phyloP scores from a whole-genome alignment of 2,329 filamentous ascomycete species.

The Hansfordia pulvinata region DNA sequence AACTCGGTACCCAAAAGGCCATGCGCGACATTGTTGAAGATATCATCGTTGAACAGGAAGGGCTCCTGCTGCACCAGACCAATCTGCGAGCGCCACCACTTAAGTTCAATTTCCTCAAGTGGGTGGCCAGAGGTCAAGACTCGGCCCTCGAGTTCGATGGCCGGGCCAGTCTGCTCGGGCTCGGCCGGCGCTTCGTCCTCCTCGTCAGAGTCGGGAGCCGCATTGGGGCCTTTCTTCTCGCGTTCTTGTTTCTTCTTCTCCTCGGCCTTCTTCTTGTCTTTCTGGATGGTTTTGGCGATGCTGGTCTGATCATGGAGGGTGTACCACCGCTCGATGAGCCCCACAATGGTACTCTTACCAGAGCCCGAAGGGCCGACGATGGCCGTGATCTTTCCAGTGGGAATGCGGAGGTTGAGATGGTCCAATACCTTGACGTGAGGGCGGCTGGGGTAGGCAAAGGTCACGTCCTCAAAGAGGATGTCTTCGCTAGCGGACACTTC shows the following conservation, averaged over 20 bases:
- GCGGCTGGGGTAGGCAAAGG: conserved; percentile 60
- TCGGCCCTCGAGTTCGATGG: conserved; percentile 33
- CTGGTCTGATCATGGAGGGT: conserved; percentile 38
- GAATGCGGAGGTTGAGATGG: conserved; percentile 41
- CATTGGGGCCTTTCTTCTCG: conserved; percentile 13
- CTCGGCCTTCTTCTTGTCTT: conserved; percentile 28
- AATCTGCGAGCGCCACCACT: conserved; percentile 49
- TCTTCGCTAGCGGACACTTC: conserved; percentile 35
- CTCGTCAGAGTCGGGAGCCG: conserved; percentile 15
- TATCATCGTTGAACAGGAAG: conserved; percentile 53
- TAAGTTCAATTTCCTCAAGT: conserved; percentile 44
- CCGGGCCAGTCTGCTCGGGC: conserved; percentile 22
- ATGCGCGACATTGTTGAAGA: conserved; percentile 47
- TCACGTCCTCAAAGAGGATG: conserved; percentile 49
- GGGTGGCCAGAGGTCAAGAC: conserved; percentile 39
- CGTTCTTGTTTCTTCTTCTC: conserved; percentile 22
- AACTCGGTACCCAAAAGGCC: conserved; percentile 40
- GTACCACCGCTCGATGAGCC: conserved; percentile 61
- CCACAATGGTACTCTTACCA: conserved; percentile 64
- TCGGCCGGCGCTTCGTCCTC: conserved; percentile 8
- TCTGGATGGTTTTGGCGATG: conserved; percentile 34
- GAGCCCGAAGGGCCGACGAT: conserved; percentile 62
- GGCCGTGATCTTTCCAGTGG: conserved; percentile 54
- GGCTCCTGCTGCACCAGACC: conserved; percentile 57
- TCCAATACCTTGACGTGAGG: conserved; percentile 52